These are phyloP conservation scores for Candida coleopterorum DNA, from an alignment of 805 yeast genomes.

Conservation along the genomic window DNA sequence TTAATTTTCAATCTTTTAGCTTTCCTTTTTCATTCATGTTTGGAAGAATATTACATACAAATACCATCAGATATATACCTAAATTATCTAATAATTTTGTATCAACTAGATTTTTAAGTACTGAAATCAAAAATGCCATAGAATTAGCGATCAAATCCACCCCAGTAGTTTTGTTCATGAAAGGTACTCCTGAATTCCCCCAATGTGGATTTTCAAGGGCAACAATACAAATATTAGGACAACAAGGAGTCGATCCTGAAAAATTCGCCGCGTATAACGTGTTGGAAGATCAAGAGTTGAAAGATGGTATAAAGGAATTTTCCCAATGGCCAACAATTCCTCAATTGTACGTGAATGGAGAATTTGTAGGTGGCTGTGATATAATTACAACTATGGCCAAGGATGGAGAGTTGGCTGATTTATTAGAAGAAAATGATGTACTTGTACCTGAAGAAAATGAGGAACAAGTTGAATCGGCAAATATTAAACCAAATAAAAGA, in stretches of 20 bases:
- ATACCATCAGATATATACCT: no score
- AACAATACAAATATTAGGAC: conserved; percentile 87
- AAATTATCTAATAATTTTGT: no score
- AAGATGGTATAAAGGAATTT: conserved; percentile 93
- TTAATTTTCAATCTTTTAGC: neutral
- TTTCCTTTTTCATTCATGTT: neutral
- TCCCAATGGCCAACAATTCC: conserved; percentile 99
- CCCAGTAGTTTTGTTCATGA: conserved; percentile 96
- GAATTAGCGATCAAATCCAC: conserved; percentile 82
- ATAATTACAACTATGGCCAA: conserved; percentile 88
- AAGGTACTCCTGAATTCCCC: conserved; percentile 97
- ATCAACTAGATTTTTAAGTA: conserved; percentile 51
- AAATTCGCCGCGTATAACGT: conserved; percentile 98
- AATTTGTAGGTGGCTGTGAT: conserved; percentile 97
- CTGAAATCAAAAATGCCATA: conserved; percentile 79
- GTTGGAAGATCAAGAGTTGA: conserved; percentile 86
- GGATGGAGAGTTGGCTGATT: conserved; percentile 81
- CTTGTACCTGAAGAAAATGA: conserved; percentile 65
- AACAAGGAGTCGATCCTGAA: conserved; percentile 93
- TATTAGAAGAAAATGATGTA: conserved; percentile 74
- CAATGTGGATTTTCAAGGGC: conserved; percentile 97
- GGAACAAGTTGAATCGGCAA: conserved; percentile 18
- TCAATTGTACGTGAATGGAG: conserved; percentile 84
- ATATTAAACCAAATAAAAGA: conserved; percentile 28
- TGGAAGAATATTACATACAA: no score